phyloP scores from a whole-genome alignment of 2,329 filamentous ascomycete species.

The Phyllosticta capitalensis region DNA sequence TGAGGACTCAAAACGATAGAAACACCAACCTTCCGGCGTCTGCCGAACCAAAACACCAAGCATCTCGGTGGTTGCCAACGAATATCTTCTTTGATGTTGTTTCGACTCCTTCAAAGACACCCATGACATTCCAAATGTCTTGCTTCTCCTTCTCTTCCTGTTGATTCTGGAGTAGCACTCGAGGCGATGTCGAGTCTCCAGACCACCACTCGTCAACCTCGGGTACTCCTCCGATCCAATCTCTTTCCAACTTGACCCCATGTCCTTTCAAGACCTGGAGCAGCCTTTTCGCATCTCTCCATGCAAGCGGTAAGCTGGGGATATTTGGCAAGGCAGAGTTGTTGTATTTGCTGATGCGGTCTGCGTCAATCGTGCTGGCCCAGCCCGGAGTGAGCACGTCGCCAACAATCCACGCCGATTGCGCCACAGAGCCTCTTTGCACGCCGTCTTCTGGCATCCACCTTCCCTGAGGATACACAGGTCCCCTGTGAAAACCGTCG shows the following conservation, averaged over 20 bases:
- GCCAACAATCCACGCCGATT: slow-evolving; percentile 75
- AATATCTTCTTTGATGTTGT: slow-evolving; percentile 75
- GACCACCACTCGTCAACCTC: slow-evolving; percentile 76
- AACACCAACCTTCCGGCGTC: slow-evolving; percentile 52
- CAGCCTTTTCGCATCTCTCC: slow-evolving; percentile 76
- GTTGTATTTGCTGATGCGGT: slow-evolving; percentile 59
- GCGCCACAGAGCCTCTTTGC: slow-evolving; percentile 69
- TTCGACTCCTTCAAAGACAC: slow-evolving; percentile 74
- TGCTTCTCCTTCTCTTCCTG: slow-evolving; percentile 78
- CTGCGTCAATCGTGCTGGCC: slow-evolving; percentile 57
- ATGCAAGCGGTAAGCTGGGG: slow-evolving; percentile 80
- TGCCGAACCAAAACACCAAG: slow-evolving; percentile 80
- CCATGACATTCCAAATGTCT: slow-evolving; percentile 86
- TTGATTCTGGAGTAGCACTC: slow-evolving; percentile 72
- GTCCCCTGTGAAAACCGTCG: slow-evolving; percentile 67
- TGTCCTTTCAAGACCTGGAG: slow-evolving; percentile 66
- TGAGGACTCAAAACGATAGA: background rate
- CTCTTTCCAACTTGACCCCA: slow-evolving; percentile 57
- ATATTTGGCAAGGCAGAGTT: slow-evolving; percentile 69
- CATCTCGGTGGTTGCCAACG: slow-evolving; percentile 86
- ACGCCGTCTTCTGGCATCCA: slow-evolving; percentile 76
- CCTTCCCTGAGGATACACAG: slow-evolving; percentile 64
- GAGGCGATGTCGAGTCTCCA: slow-evolving; percentile 57
- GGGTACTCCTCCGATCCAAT: slow-evolving; percentile 70
- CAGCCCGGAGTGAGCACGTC: slow-evolving; percentile 89